These are phyloP conservation scores for Fagopyrum homotropicum DNA, from an alignment of 148 eudicot genomes.

Conservation along the genomic window DNA sequence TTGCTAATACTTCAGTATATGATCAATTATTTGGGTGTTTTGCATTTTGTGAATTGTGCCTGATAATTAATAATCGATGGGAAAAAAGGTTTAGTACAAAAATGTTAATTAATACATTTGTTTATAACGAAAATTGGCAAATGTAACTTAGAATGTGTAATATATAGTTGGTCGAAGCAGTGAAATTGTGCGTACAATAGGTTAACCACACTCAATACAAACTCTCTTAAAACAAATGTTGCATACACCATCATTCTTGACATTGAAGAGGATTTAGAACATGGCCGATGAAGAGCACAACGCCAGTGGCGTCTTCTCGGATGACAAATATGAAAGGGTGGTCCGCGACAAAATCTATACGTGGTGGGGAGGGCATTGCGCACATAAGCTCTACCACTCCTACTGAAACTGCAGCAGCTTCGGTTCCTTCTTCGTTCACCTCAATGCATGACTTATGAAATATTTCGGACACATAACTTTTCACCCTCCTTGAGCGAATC, in stretches of 20 bases:
- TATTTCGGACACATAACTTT: conserved; percentile 53
- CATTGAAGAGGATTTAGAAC: background rate
- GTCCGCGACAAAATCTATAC: conserved; percentile 74
- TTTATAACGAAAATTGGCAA: too few species aligned
- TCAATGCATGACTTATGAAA: conserved; percentile 73
- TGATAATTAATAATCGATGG: too few species aligned
- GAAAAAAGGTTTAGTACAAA: too few species aligned
- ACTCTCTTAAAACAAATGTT: background rate
- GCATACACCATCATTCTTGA: background rate
- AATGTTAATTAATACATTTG: too few species aligned
- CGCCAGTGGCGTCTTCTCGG: background rate
- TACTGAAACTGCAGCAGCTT: conserved; percentile 66
- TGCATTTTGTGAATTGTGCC: too few species aligned
- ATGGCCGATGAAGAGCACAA: background rate
- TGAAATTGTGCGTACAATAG: too few species aligned
- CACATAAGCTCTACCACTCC: conserved; percentile 21
- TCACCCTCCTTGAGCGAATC: conserved; percentile 26
- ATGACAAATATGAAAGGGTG: conserved; percentile 76
- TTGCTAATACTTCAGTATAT: too few species aligned
- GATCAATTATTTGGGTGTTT: too few species aligned
- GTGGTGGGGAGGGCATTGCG: background rate
- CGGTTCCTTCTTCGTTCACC: conserved; percentile 87
- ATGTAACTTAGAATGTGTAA: too few species aligned
- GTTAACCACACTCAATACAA: too few species aligned
- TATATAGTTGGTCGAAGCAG: too few species aligned